Base-by-base conservation (phyloP, 2,329 filamentous ascomycete species). In the Phaeophleospora eucalypticola region DNA sequence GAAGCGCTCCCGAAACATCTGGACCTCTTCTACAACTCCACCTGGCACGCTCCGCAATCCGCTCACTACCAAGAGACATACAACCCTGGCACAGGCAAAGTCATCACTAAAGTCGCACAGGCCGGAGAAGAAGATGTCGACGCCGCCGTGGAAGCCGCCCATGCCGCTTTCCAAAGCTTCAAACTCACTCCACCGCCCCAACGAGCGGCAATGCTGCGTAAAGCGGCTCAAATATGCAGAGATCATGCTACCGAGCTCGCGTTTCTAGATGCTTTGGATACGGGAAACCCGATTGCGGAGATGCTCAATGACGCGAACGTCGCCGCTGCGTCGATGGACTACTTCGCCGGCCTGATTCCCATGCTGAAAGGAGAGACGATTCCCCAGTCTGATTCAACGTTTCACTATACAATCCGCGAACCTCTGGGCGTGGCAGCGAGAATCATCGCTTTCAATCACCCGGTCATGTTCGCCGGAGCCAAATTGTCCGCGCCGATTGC, bases 371-470 rank as follows among this genome's bases (percentile, higher is more conserved):
- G 59, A 20, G 59, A 61, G 38, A 63, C 57, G 7, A 56, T 55
- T 16, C 49, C 55, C 3, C 45, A 48, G 17, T 39, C 45, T 7
- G 53, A 61, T 18, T 45, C 53, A 10, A 44, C 37, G 14, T 53
- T 59, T 32, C 49, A 59, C 43, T 57, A 58, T 46, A 65, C 65
- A 0, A 40, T 66, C 2, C 73, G 78, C 14, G 70, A 75, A 4
- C 76, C 80, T 0, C 72, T 81, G 1, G 81, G 80, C 1, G 79
- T 83, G 2, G 77, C 80, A 0, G 76, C 71, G 1, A 73, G 76
- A 40, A 75, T 82, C 49, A 79, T 78, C 1, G 76, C 78, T 0
- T 82, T 79, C 63, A 82, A 82, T 59, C 77, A 80, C 51, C 78
- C 78, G 2, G 66, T 81, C 18, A 69, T 81, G 36, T 80, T 80